Conservation (phyloP, 2,329 filamentous ascomycete genomes). For the Emericellopsis atlantica region DNA sequence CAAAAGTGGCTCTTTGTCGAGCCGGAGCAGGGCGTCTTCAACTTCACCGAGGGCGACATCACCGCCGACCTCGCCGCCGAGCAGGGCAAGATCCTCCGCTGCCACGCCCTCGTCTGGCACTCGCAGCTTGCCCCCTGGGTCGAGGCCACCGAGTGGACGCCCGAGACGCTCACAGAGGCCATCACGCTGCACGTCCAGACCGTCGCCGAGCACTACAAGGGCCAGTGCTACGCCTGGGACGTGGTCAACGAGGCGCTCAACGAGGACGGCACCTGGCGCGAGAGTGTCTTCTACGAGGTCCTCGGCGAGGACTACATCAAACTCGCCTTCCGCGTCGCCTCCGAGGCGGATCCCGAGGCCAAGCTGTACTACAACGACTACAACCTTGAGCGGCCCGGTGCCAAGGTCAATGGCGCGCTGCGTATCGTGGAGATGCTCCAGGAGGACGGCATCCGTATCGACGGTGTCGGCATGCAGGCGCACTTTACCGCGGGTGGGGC, state of each 20-base stretch:
- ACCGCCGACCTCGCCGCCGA: slow-evolving; percentile 27
- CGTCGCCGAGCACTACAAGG: slow-evolving; percentile 43
- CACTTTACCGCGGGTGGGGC: slow-evolving; percentile 32
- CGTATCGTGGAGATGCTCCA: slow-evolving; percentile 20
- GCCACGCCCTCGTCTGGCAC: slow-evolving; percentile 46
- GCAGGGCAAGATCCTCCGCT: slow-evolving; percentile 36
- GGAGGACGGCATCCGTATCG: slow-evolving; percentile 29
- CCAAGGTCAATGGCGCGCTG: slow-evolving; percentile 20
- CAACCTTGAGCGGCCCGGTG: slow-evolving; percentile 31
- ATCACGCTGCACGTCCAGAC: slow-evolving; percentile 43
- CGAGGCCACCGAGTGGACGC: slow-evolving; percentile 34
- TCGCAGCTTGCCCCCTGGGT: slow-evolving; percentile 16
- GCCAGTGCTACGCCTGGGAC: slow-evolving; percentile 51
- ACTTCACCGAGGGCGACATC: slow-evolving; percentile 44
- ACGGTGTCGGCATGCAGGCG: slow-evolving; percentile 38
- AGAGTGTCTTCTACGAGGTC: slow-evolving; percentile 33
- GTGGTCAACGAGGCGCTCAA: slow-evolving; percentile 53
- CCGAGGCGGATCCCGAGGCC: slow-evolving; percentile 30
- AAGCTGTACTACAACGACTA: slow-evolving; percentile 52
- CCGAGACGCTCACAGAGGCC: slow-evolving; percentile 39
- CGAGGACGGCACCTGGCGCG: slow-evolving; percentile 36
- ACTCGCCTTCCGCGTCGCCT: slow-evolving; percentile 35
- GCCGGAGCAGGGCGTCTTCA: slow-evolving; percentile 43
- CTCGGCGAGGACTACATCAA: slow-evolving; percentile 39
- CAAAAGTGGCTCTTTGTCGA: slow-evolving; percentile 50